Percentiles rank a stretch among this genome's conserved stretches.
phyloP scores from a whole-genome alignment of 1,284 basidiomycete genomes.

The Stereum hirsutum region DNA sequence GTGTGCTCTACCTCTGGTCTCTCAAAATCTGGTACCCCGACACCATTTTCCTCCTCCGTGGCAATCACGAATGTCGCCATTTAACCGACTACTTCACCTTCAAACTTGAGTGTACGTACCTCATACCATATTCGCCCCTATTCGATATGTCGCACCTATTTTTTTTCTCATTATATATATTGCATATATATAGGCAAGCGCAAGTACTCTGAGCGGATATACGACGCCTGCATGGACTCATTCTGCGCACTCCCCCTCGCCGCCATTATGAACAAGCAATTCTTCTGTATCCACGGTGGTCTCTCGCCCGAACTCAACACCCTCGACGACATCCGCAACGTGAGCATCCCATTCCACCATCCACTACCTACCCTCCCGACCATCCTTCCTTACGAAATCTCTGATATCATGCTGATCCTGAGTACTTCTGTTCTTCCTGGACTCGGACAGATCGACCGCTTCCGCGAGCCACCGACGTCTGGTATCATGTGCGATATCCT shows the following conservation, averaged over 20 bases:
- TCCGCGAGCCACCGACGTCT: slow-evolving; percentile 90
- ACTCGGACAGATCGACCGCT: slow-evolving; percentile 71
- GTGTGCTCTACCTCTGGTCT: slow-evolving; percentile 83
- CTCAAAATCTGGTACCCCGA: slow-evolving; percentile 92
- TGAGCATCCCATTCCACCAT: too few species aligned
- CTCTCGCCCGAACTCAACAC: slow-evolving; percentile 88
- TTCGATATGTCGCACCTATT: slow-evolving; percentile 2
- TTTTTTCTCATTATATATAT: not conserved
- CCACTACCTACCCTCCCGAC: too few species aligned
- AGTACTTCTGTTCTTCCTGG: slow-evolving; percentile 4
- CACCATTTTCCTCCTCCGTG: slow-evolving; percentile 83
- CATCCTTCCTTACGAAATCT: too few species aligned
- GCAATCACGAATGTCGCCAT: slow-evolving; percentile 88
- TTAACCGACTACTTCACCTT: slow-evolving; percentile 86
- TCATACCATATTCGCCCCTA: not conserved
- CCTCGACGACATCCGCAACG: slow-evolving; percentile 79
- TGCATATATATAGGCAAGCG: slow-evolving; percentile 70
- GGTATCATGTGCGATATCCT: slow-evolving; percentile 94
- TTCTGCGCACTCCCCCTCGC: slow-evolving; percentile 91
- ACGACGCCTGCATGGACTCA: slow-evolving; percentile 88
- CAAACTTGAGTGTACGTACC: slow-evolving; percentile 78
- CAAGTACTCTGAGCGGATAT: slow-evolving; percentile 87
- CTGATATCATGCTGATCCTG: not conserved
- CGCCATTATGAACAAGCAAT: slow-evolving; percentile 96
- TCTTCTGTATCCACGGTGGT: slow-evolving; percentile 92